Conservation (phyloP, 2,329 filamentous ascomycete species). For the Uncinocarpus reesii region DNA sequence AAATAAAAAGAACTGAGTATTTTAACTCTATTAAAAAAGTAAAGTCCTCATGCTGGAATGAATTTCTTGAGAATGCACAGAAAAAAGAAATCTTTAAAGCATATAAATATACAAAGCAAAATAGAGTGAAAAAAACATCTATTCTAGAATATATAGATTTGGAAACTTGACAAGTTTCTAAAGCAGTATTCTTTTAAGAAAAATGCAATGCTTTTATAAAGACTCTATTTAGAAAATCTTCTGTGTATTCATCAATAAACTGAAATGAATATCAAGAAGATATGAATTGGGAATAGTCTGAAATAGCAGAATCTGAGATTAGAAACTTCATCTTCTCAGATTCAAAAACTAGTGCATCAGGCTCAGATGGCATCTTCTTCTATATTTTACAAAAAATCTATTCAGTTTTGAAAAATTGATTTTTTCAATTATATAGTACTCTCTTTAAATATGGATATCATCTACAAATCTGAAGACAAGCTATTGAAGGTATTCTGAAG, state of each 20-base stretch:
- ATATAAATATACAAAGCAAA: background rate
- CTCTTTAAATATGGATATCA: too few relatives aligned
- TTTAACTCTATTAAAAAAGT: conserved; percentile 1
- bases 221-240: too few relatives aligned
- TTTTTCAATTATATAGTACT: too few relatives aligned
- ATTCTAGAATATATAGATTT: background rate
- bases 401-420: too few relatives aligned
- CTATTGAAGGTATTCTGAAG: background rate
- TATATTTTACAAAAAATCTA: background rate
- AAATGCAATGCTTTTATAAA: conserved; percentile 1
- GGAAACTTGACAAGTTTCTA: background rate
- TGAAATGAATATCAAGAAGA: too few relatives aligned
- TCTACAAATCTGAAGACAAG: background rate
- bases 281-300: too few relatives aligned
- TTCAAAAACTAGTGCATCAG: background rate
- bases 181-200: background rate
- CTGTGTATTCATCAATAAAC: too few relatives aligned
- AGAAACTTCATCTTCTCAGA: background rate
- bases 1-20: background rate
- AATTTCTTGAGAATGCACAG: background rate
- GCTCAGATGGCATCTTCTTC: background rate
- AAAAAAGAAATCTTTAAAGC: background rate
- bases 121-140: background rate
- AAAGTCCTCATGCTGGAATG: background rate
- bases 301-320: too few relatives aligned